Percentiles rank a stretch among this genome's conserved stretches.
Evolutionary conservation across 228 moss, liverwort and hornwort genomes (phyloP).

Genomic region (Sphagnum magellanicum): DNA sequence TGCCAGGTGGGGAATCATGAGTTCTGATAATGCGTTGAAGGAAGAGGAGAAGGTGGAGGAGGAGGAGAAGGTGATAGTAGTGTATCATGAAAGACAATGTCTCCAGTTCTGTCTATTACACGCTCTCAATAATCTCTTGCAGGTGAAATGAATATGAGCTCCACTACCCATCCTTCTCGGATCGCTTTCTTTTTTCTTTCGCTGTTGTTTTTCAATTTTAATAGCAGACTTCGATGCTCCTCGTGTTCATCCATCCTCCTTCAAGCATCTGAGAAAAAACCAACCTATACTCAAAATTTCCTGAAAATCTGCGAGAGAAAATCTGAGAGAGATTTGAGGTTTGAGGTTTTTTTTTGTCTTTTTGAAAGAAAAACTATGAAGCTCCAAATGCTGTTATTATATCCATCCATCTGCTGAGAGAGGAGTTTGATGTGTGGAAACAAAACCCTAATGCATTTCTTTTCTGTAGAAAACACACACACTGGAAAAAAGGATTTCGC

Average conservation of each 20-base stretch:
- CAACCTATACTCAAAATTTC: not conserved
- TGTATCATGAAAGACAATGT: slow-evolving; percentile 81
- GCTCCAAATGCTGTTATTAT: too few species aligned
- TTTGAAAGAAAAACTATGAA: too few species aligned
- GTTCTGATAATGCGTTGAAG: too few species aligned
- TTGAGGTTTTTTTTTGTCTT: too few species aligned
- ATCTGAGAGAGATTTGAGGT: too few species aligned
- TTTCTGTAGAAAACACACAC: too few species aligned
- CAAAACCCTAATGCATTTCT: too few species aligned
- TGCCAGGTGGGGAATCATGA: too few species aligned
- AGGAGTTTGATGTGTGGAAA: too few species aligned
- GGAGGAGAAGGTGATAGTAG: slow-evolving; percentile 10
- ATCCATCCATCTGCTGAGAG: too few species aligned
- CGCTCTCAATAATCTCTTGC: slow-evolving; percentile 84
- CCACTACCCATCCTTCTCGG: not conserved
- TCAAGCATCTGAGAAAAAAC: not conserved
- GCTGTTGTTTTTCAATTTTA: not conserved
- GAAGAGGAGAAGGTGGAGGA: not conserved
- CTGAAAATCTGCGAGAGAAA: too few species aligned
- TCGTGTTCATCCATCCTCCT: not conserved
- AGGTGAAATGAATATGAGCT: slow-evolving; percentile 26
- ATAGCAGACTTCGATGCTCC: not conserved
- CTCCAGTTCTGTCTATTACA: slow-evolving; percentile 90
- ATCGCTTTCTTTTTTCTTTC: not conserved
- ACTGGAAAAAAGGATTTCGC: too few species aligned